Base-by-base conservation (phyloP, 306 rosid species). In the Trifolium dubium region DNA sequence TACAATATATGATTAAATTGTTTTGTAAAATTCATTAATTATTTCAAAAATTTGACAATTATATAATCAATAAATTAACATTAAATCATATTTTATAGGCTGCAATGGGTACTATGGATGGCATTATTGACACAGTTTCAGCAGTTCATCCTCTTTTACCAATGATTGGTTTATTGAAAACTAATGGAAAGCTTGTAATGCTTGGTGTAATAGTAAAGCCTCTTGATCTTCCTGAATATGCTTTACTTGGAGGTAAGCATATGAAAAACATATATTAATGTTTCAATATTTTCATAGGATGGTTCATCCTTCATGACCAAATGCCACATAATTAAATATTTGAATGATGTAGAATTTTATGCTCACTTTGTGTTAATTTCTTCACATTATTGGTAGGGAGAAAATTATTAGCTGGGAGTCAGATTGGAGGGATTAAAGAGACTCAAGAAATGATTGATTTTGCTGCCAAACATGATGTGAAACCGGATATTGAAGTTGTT, bases 121-220 rank as follows among this genome's bases (percentile, higher is more conserved):
- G 89, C 8, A 79, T 82, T 39, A 69, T 85, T 53, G 86, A 82
- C 59, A 76, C 86, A 0, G 80, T 82, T 53, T 82, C 83, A 5
- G 81, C 76, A 0, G 11, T 0, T 1, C 89, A 82, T 60, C 63
- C 84, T 54, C 55, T 82, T 0, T 11, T 77, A 3, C 84, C 85
- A 9, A 15, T 79, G 14, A 64, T 80, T 51, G 71, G 62, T 30
- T 10, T 85, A 51, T 34, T 82, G 39, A 85, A 85, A 60, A 1
- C 74, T 23, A 66, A 71, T 18, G 83, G 88, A 11, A 85, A 78
- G 8, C 85, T 85, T 55, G 71, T 81, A 8, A 9, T 85, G 79
- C 15, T 85, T 9, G 85, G 83, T 10, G 74, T 17, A 37, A 76
- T 78, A 0, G 75, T 60, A n/a, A 72, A 75, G 64, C 83, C 88